Conservation (phyloP, 768 basidiomycete genomes). For the Leucosporidium creatinivorum region DNA sequence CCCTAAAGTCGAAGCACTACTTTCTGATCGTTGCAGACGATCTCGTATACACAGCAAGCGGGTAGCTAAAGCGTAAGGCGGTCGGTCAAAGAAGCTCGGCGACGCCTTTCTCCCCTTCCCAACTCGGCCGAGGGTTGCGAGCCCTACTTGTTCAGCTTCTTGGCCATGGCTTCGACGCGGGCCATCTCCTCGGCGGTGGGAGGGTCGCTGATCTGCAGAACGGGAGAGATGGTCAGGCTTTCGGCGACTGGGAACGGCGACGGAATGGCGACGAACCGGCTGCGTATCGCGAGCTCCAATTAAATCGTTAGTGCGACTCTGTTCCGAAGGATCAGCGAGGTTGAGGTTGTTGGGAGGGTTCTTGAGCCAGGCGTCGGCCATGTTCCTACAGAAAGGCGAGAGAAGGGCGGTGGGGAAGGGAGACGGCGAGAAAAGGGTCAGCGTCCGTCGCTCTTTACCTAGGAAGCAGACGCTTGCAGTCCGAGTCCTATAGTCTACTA, state of each 20-base stretch:
- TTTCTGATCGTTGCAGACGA: too few species aligned
- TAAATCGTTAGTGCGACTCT: background rate
- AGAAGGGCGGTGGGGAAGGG: too few species aligned
- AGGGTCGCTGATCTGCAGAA: background rate
- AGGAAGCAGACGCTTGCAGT: too few species aligned
- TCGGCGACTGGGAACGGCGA: background rate
- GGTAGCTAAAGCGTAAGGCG: too few species aligned
- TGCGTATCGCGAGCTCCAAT: background rate
- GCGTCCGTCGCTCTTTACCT: too few species aligned
- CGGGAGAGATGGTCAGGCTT: background rate
- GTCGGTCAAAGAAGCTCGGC: too few species aligned
- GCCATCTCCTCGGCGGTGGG: constrained; percentile 1
- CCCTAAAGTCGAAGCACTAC: too few species aligned
- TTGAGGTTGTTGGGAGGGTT: constrained; percentile 3
- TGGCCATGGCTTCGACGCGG: background rate
- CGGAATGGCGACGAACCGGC: background rate
- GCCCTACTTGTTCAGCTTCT: background rate
- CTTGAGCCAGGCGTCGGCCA: constrained; percentile 1
- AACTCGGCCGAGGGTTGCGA: too few species aligned
- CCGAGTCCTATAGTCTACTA: too few species aligned
- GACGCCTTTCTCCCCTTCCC: too few species aligned
- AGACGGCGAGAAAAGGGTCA: too few species aligned
- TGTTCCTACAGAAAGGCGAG: background rate
- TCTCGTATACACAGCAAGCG: too few species aligned
- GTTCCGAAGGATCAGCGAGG: background rate